These are phyloP conservation scores for Grosmannia penicillata DNA, from an alignment of 2,329 filamentous ascomycete genomes.

Conservation along the genomic window DNA sequence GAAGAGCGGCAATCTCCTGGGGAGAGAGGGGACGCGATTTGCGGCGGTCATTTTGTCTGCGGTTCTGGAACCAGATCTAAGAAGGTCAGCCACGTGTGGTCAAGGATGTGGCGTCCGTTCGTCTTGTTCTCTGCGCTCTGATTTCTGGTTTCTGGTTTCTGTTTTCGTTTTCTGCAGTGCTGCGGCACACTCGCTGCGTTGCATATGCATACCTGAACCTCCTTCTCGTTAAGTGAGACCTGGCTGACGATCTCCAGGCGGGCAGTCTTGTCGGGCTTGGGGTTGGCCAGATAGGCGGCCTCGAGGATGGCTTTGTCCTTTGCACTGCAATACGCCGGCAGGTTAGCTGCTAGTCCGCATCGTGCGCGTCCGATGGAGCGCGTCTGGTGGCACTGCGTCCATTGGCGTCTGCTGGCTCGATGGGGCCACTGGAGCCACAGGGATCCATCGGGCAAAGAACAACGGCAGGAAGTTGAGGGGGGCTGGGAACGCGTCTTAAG, in stretches of 20 bases:
- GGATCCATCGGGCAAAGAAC: no score
- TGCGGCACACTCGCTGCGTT: no score
- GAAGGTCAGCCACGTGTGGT: not conserved
- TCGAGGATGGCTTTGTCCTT: constrained; percentile 85
- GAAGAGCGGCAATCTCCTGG: constrained; percentile 54
- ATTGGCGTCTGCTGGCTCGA: no score
- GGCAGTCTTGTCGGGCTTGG: constrained; percentile 82
- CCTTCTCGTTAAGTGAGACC: constrained; percentile 84
- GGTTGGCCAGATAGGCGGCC: constrained; percentile 67
- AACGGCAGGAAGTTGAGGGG: not conserved
- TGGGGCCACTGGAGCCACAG: no score
- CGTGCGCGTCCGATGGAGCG: no score
- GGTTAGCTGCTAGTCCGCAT: no score
- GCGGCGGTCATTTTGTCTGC: constrained; percentile 80
- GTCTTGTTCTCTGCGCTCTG: no score
- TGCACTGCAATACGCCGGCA: constrained; percentile 49
- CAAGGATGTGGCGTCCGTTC: not conserved
- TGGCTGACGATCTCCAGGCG: constrained; percentile 71
- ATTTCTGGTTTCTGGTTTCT: no score
- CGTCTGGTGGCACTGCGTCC: no score
- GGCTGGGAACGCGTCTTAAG: constrained; percentile 5
- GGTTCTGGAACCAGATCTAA: constrained; percentile 96
- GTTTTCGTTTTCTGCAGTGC: no score
- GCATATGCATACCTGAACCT: constrained; percentile 71
- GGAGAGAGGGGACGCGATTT: constrained; percentile 73